Percentiles rank a stretch among this genome's conserved stretches.
Evolutionary conservation across 2,329 filamentous ascomycete species (phyloP).

Genomic region (Ascochyta pisi): DNA sequence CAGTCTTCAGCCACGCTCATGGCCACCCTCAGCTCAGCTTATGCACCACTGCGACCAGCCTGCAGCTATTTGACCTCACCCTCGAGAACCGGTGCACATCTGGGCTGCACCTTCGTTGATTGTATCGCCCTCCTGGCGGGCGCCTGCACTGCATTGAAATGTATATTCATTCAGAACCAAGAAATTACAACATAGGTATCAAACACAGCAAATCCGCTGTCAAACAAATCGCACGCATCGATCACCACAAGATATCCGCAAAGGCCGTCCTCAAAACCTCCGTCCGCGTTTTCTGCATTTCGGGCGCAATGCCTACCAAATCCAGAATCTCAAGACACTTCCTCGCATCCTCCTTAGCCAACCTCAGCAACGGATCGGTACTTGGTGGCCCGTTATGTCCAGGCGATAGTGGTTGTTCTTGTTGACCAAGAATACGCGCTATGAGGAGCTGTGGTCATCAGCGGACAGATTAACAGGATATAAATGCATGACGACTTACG

Average conservation of each 20-base stretch:
- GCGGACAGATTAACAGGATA: background rate
- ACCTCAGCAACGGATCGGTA: conserved; percentile 43
- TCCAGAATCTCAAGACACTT: conserved; percentile 57
- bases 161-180: too few relatives aligned
- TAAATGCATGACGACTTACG: conserved; percentile 57
- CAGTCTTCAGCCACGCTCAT: too few relatives aligned
- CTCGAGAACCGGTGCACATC: too few relatives aligned
- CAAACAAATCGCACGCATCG: too few relatives aligned
- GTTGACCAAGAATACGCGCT: conserved; percentile 47
- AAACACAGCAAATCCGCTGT: background rate
- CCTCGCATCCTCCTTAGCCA: conserved; percentile 53
- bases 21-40: too few relatives aligned
- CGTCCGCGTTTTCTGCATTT: conserved; percentile 58
- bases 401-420: conserved; percentile 43
- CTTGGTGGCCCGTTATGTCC: conserved; percentile 34
- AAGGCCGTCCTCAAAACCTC: conserved; percentile 56
- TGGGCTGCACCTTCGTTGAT: too few relatives aligned
- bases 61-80: too few relatives aligned
- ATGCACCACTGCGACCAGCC: too few relatives aligned
- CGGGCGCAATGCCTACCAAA: conserved; percentile 51
- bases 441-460: conserved; percentile 43
- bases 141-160: too few relatives aligned
- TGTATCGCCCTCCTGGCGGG: too few relatives aligned
- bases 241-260: conserved; percentile 48
- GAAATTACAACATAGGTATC: background rate